Evolutionary conservation across 805 yeast species (phyloP).

Genomic region (Saccharomyces kudriavzevii): DNA sequence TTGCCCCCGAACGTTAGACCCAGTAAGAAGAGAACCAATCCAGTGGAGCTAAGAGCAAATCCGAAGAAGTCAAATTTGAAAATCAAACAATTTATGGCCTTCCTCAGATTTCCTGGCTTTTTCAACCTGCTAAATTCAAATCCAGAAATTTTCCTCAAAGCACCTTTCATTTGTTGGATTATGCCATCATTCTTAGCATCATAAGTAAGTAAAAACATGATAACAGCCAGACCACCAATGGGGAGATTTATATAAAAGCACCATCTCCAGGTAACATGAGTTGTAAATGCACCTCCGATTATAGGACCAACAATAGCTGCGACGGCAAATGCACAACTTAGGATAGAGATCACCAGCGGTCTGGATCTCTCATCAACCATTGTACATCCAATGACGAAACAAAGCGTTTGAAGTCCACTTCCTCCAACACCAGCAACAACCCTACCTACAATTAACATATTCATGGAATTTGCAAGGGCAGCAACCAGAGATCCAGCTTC

Average conservation of each 20-base stretch:
- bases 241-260: constrained; percentile 66
- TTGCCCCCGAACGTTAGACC: constrained; percentile 43
- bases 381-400: constrained; percentile 42
- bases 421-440: constrained; percentile 66
- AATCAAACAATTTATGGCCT: constrained; percentile 2
- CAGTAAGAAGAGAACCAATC: constrained; percentile 15
- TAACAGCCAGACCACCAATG: constrained; percentile 41
- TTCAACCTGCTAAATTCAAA: not conserved
- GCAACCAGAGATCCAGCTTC: constrained; percentile 55
- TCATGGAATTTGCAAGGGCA: constrained; percentile 48
- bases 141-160: not conserved
- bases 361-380: constrained; percentile 22
- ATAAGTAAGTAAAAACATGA: constrained; percentile 13
- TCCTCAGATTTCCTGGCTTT: not conserved
- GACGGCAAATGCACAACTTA: constrained; percentile 35
- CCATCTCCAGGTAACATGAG: constrained; percentile 65
- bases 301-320: constrained; percentile 55
- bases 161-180: not conserved
- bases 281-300: constrained; percentile 58
- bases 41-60: constrained; percentile 16
- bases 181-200: constrained; percentile 6
- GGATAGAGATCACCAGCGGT: constrained; percentile 15
- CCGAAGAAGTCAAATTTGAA: constrained; percentile 20
- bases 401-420: constrained; percentile 53
- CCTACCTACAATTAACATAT: constrained; percentile 62